phyloP scores from a whole-genome alignment of 108 stramenopile genomes.

The Cylindrotheca closterium region DNA sequence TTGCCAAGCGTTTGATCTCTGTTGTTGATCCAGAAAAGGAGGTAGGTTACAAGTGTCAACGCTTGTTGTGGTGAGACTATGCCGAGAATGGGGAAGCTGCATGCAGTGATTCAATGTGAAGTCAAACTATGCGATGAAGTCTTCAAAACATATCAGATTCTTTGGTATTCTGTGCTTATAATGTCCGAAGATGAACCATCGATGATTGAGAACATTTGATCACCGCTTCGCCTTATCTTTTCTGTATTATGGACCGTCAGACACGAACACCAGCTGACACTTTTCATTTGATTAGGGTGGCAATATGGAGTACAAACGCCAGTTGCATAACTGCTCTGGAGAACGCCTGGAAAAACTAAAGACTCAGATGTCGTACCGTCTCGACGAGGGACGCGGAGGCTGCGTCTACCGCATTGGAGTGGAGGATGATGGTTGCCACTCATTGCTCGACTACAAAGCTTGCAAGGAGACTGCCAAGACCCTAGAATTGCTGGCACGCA shows the following conservation, averaged over 20 bases:
- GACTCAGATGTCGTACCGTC: constrained; percentile 84
- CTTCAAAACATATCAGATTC: no score
- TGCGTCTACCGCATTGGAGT: constrained; percentile 77
- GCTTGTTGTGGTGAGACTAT: constrained; percentile 1
- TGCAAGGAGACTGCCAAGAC: constrained; percentile 64
- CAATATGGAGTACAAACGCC: constrained; percentile 81
- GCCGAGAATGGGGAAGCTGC: no score
- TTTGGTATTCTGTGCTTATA: no score
- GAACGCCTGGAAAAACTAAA: constrained; percentile 73
- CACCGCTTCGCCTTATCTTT: no score
- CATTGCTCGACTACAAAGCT: constrained; percentile 61
- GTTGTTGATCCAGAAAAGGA: constrained; percentile 35
- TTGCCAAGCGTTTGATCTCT: constrained; percentile 26
- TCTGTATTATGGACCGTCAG: no score
- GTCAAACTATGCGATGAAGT: no score
- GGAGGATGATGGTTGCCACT: constrained; percentile 88
- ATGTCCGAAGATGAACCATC: no score
- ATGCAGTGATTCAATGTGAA: no score
- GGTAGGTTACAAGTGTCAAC: constrained; percentile 16
- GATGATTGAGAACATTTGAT: no score
- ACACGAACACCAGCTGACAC: no score
- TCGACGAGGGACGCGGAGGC: constrained; percentile 75
- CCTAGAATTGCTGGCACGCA: constrained; percentile 70
- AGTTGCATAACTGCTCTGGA: constrained; percentile 57
- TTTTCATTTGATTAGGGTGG: no score